These are phyloP conservation scores for Candida dubliniensis DNA, from an alignment of 1,139 yeast genomes.

Conservation along the genomic window DNA sequence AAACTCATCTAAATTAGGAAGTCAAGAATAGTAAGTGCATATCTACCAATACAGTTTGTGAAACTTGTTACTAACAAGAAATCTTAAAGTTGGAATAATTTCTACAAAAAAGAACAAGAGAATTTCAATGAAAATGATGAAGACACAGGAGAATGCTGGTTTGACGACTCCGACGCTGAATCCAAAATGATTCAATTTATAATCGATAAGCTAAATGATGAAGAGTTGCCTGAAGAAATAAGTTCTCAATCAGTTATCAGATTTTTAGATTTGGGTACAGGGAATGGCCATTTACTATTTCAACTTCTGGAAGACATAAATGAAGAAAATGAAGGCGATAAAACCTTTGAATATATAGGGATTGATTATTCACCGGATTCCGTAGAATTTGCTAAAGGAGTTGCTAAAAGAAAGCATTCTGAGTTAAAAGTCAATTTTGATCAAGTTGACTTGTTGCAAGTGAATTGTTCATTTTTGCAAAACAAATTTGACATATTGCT, in stretches of 20 bases:
- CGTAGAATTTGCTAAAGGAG: conserved; percentile 64
- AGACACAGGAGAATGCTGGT: conserved; percentile 97
- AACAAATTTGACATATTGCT: conserved; percentile 64
- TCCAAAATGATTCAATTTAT: conserved; percentile 72
- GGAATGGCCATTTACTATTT: conserved; percentile 88
- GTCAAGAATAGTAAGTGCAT: conserved; percentile 63
- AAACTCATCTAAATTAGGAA: conserved; percentile 74
- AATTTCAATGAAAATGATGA: conserved; percentile 72
- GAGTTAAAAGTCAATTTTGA: conserved; percentile 41
- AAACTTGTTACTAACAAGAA: neutral
- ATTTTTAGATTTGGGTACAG: conserved; percentile 87
- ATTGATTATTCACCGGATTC: conserved; percentile 85
- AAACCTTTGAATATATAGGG: conserved; percentile 51
- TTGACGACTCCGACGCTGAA: conserved; percentile 90
- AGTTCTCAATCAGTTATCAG: conserved; percentile 32
- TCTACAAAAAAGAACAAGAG: conserved; percentile 67
- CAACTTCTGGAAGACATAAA: conserved; percentile 56
- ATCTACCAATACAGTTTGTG: neutral
- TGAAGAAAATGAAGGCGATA: conserved; percentile 46
- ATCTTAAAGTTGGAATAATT: conserved; percentile 71
- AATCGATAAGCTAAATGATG: conserved; percentile 28
- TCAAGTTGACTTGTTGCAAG: conserved; percentile 46
- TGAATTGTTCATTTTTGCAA: conserved; percentile 33
- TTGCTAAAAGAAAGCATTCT: conserved; percentile 45
- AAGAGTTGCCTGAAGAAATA: conserved; percentile 20